Evolutionary conservation across 2,329 filamentous ascomycete genomes (phyloP), one percentile per base, ranked within the genome.

Genomic region (Ascochyta lentis): DNA sequence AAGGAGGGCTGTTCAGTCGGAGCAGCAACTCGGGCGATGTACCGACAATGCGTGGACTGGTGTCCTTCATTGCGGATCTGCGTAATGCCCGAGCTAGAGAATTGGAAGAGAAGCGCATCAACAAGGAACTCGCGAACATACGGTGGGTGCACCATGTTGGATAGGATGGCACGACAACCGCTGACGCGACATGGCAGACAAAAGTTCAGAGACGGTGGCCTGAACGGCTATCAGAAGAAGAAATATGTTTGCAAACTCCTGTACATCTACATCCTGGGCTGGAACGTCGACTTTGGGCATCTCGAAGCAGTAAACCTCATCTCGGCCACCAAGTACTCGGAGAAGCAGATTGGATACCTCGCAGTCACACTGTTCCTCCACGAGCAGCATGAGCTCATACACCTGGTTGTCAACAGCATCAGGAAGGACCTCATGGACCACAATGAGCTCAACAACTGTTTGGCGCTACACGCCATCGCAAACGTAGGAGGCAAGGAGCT

Each of bases 241-340:
- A 99, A 99, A 90, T 99, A 99, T 76, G 95, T 99, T 65, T 99
- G 95, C 91, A 99, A 99, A 87, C 86, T 99, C 66, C 83, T 99
- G 59, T 99, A 99, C 77, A 98, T 99, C 71, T 99, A 99, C 78
- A 99, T 99, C 58, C 86, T 99, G 63, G 95, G 95, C 44, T 99
- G 95, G 90, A 94, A 99, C 76, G 94, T 99, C 78, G 96, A 98
- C 77, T 99, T 99, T 77, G 95, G 95, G 52, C 95, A 99, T 75
- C 87, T 99, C 65, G 95, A 99, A 80, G 96, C 96, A 31, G 94
- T 99, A 73, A 98, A 98, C 73, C 86, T 99, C 70, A 96, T 99
- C 67, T 97, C 94, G 26, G 92, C 94, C 52, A 92, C 84, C 72
- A 99, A 98, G 75, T 99, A 98, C 79, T 98, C 94, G 22, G 95